Evolutionary conservation across 2,329 filamentous ascomycete species (phyloP), one percentile per base, ranked within the genome.

Genomic region (Cylindrodendrum hubeiense): DNA sequence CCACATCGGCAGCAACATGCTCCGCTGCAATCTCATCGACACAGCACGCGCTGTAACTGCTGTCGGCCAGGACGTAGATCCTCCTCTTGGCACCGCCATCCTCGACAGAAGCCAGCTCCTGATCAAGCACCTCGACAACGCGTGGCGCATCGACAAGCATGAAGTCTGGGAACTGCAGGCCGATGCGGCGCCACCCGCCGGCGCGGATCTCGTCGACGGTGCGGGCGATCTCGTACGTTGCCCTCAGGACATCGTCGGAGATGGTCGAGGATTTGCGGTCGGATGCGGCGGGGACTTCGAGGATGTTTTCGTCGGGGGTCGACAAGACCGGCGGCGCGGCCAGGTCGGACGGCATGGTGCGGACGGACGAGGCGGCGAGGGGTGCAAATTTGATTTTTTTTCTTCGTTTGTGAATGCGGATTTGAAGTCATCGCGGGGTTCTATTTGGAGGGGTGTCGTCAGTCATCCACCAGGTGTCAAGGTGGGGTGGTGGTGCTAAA

Each of bases 11-110:
- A 74, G 94, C 87, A 17, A 94, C 92, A 78, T 99, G 96, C 78
- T 99, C 95, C 3, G 96, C 96, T 0, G 96, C 96, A 43, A 98
- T 91, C 81, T 99, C 96, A 75, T 99, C 96, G 19, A 98, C 95
- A 75, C 96, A 99, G 81, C 96, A 99, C 0, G 95, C 91, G 65
- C 96, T 97, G 80, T 98, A 99, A 2, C 95, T 98, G 3, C 96
- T 98, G 79, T 99, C 96, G 33, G 92, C 96, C 19, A 99, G 84
- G 65, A 99, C 95, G 73, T 93, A 97, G 56, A 98, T 84, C 67
- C 85, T 77, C 60, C 60, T 70, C 44, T 71, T 66, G n/a, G 56
- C 63, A 12, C 58, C 65, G 19, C 65, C 62, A 1, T 60, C 65
- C 34, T 71, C 68, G 0, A 59, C 55, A 3, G 57, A 24, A 2